Evolutionary conservation across 495 filamentous ascomycete genomes (phyloP), one percentile per base, ranked within the genome.

Genomic region (Rhypophila decipiens): DNA sequence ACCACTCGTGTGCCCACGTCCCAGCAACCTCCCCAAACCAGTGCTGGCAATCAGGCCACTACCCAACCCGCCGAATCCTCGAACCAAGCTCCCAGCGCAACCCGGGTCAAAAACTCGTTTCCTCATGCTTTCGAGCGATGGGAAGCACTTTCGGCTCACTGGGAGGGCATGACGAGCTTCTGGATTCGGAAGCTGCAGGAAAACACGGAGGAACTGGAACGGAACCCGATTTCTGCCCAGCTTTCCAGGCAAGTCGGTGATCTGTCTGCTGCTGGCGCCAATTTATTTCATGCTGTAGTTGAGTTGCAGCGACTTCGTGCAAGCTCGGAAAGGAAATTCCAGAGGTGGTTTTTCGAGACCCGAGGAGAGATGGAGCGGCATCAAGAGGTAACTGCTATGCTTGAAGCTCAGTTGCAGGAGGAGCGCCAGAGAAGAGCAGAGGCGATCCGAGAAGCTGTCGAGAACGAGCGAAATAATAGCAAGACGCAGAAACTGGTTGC

Each of bases 271-370:
- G 93, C 93, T 4, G 93, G 93, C 20, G 94, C 93, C 18, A 98
- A 97, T 58, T 76, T 98, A 5, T 98, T 98, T 64, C 93, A 97
- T 61, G 93, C 94, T 5, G 90, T 98, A 2, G 91, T 98, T 12
- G 93, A 98, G 61, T 71, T 98, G 24, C 93, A 98, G 58, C 84
- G 93, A n/a, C 75, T 98, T 12, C 87, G 93, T 18, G 93, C 94
- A 17, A 94, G 87, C 18, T 96, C 90, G 1, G 94, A 97, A 64
- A 79, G 94, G 29, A 97, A 97, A 60, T 98, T 98, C 62, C 94
- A 97, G 65, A 83, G 94, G 34, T 98, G 93, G 93, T 96, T 96
- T 67, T 94, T 95, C 60, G 93, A 98, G 56, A 95, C 88, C 2
- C 81, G 90, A 37, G 75, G 81, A 33, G 90, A 96, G 47, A 80